A percentile compares a stretch with the other conserved stretches of the same genome.
Evolutionary conservation across 257 asterid genomes (phyloP).

Genomic region (Scutellaria barbata): DNA sequence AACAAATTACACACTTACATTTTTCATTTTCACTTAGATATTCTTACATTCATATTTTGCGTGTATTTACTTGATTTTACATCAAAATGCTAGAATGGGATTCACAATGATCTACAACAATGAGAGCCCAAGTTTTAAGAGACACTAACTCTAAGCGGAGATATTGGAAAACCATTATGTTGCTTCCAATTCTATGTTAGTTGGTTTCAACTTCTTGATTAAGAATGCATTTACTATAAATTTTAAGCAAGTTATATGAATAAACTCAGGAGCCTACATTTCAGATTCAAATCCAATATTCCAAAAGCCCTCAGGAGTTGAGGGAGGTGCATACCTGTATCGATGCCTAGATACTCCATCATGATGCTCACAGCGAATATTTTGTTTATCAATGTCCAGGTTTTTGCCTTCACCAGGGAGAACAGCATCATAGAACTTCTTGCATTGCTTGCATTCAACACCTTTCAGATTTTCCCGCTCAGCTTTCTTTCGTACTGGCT

Average conservation of each 20-base stretch:
- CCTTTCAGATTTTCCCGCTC: conserved; percentile 88
- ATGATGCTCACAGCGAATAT: conserved; percentile 84
- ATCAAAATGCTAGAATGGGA: not conserved
- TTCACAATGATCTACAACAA: conserved; percentile 5
- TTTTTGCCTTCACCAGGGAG: conserved; percentile 57
- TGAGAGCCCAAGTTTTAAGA: not conserved
- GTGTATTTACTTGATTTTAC: not conserved
- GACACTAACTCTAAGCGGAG: not conserved
- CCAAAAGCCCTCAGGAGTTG: conserved; percentile 98
- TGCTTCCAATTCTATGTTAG: conserved; percentile 3
- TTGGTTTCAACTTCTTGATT: not conserved
- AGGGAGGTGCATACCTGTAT: conserved; percentile 90
- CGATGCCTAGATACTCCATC: conserved; percentile 97
- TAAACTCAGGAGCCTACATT: conserved; percentile 48
- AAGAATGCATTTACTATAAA: not conserved
- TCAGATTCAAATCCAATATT: conserved; percentile 94
- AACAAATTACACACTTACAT: not conserved
- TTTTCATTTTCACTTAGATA: not conserved
- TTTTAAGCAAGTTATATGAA: conserved; percentile 8
- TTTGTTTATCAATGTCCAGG: conserved; percentile 43
- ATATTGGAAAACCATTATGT: not conserved
- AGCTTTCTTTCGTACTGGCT: conserved; percentile 79
- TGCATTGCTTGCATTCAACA: conserved; percentile 93
- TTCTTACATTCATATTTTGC: not conserved
- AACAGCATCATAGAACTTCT: conserved; percentile 91